Evolutionary conservation across 2,329 filamentous ascomycete species (phyloP).

Genomic region (Fusarium dimerum): DNA sequence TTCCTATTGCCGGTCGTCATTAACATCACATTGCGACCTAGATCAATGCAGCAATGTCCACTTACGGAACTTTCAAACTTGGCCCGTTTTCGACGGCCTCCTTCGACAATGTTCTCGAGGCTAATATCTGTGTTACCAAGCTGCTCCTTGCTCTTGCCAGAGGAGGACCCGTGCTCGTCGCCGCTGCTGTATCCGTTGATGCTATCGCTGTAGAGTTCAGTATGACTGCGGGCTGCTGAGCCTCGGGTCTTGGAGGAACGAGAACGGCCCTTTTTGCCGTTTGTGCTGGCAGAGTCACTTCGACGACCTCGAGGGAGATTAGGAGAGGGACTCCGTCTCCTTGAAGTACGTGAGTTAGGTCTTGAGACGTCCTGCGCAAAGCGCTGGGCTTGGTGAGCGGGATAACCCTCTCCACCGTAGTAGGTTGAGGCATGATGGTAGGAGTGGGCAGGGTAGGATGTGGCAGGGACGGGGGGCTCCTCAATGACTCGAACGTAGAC

Average conservation of each 20-base stretch:
- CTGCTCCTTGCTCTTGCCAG: slow-evolving; percentile 77
- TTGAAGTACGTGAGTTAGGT: slow-evolving; percentile 69
- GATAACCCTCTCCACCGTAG: slow-evolving; percentile 55
- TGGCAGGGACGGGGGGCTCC: slow-evolving; percentile 48
- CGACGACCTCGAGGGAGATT: slow-evolving; percentile 68
- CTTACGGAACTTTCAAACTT: slow-evolving; percentile 98
- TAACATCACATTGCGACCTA: slow-evolving; percentile 23
- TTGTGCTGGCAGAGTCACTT: slow-evolving; percentile 69
- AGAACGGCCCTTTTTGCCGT: slow-evolving; percentile 66
- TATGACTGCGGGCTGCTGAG: slow-evolving; percentile 42
- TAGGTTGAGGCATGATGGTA: slow-evolving; percentile 54
- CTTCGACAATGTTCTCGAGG: slow-evolving; percentile 96
- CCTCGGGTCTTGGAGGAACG: slow-evolving; percentile 70
- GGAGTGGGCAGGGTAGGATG: slow-evolving; percentile 52
- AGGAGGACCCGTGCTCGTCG: slow-evolving; percentile 74
- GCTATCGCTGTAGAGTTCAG: slow-evolving; percentile 66
- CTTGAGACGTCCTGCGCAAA: slow-evolving; percentile 65
- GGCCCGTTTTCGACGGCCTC: slow-evolving; percentile 89
- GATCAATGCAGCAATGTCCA: slow-evolving; percentile 25
- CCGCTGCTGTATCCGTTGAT: slow-evolving; percentile 82
- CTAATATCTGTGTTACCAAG: slow-evolving; percentile 96
- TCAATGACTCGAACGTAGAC: slow-evolving; percentile 89
- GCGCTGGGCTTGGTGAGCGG: slow-evolving; percentile 48
- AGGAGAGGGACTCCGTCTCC: slow-evolving; percentile 78
- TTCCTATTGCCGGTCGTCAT: slow-evolving; percentile 63